These are phyloP conservation scores for Bertia moriformis DNA, from an alignment of 2,329 filamentous ascomycete species.

Conservation along the genomic window DNA sequence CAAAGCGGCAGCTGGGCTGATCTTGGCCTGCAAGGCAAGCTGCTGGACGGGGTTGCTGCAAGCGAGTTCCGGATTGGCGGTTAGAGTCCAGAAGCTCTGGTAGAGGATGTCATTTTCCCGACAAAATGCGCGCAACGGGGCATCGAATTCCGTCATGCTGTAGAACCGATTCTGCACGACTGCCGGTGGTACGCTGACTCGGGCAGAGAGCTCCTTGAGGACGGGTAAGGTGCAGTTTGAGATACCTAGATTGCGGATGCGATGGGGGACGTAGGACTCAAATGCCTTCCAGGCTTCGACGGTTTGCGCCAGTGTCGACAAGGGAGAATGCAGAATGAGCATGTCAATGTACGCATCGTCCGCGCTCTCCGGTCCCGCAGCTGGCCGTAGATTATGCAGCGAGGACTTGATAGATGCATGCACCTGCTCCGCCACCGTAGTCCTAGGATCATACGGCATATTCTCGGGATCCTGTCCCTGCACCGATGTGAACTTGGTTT, in stretches of 20 bases:
- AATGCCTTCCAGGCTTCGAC: conserved; percentile 52
- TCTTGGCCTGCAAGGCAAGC: not conserved
- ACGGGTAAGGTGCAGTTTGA: conserved; percentile 54
- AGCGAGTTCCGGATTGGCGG: not conserved
- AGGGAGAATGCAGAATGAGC: conserved; percentile 57
- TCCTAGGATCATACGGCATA: conserved; percentile 44
- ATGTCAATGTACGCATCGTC: conserved; percentile 45
- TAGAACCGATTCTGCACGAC: conserved; percentile 70
- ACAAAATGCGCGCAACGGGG: not conserved
- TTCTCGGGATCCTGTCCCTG: conserved; percentile 39
- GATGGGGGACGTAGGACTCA: conserved; percentile 48
- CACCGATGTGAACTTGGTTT: conserved; percentile 69
- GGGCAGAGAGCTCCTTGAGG: conserved; percentile 29
- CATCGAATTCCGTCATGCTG: conserved; percentile 22
- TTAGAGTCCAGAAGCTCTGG: conserved; percentile 1
- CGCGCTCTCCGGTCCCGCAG: conserved; percentile 10
- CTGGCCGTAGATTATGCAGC: conserved; percentile 39
- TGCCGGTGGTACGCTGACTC: conserved; percentile 9
- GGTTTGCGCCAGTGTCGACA: conserved; percentile 28
- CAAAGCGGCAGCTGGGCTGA: not conserved
- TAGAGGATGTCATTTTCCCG: not conserved
- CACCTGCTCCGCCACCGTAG: conserved; percentile 49
- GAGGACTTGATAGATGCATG: conserved; percentile 53
- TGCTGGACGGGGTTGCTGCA: not conserved
- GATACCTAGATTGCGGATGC: conserved; percentile 56